Base-by-base conservation (phyloP, 371 early-diverging fungal species). In the Rhizopus arrhizus region DNA sequence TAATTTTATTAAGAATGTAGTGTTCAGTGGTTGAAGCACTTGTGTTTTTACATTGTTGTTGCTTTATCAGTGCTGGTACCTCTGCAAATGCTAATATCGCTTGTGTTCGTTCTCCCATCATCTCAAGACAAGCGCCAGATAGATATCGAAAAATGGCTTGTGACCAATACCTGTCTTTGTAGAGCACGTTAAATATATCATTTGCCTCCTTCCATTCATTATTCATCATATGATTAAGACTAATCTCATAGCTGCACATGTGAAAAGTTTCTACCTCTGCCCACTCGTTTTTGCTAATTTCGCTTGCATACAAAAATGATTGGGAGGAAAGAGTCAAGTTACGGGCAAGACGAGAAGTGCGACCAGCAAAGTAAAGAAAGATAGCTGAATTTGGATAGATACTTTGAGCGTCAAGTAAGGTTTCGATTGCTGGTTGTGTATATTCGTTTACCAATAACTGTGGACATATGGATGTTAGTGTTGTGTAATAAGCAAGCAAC, bases 301-400 rank as follows among this genome's bases (percentile, higher is more conserved):
- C 73, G n/a, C 58, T 64, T 5, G 78, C 66, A 47, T 75, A 75
- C 16, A 62, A 13, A 54, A 78, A 78, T 0, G 78, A 78, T 46
- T 78, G 74, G 0, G 75, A 69, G 0, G 78, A 73, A 1, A 78
- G 57, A 0, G 63, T 32, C 9, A 75, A 8, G 36, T 73, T 78
- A 3, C 69, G 56, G 0, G 74, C 69, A 3, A 83, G 41, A 40
- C 85, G 71, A 9, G 74, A 72, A 16, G 78, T 80, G 2, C 80
- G 81, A 3, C 83, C 86, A 3, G 80, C 72, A 61, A 84, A 82
- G 41, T 82, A 83, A n/a, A 83, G 60, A 56, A 86, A 84, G 54
- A 86, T 80, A 7, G 78, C 71, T 3, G 84, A 83, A 28, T 82
- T 76, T 7, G 83, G 82, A 53, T 75, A 81, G 12, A 67, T 61